Conservation (phyloP, 495 filamentous ascomycete species). For the Pseudevernia furfuracea region DNA sequence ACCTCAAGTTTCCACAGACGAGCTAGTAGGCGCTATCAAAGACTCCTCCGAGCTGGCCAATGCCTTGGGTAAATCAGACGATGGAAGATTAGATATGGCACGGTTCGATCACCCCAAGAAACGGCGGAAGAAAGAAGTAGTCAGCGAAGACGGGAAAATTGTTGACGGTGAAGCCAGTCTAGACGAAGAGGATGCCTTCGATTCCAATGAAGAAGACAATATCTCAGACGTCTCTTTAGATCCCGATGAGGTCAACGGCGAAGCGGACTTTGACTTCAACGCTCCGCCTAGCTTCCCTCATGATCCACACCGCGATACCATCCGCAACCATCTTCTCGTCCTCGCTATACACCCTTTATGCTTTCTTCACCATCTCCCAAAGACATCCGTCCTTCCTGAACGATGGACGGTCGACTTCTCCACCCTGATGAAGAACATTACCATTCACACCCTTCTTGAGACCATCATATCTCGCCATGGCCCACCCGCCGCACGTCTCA, state of each 20-base stretch:
- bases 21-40: conserved; percentile 41
- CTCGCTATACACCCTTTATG: conserved; percentile 62
- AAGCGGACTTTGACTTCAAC: conserved; percentile 27
- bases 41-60: conserved; percentile 36
- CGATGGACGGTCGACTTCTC: conserved; percentile 76
- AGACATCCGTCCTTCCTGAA: conserved; percentile 33
- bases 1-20: conserved; percentile 37
- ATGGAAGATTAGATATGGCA: conserved; percentile 5
- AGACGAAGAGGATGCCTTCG: conserved; percentile 36
- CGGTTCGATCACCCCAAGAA: conserved; percentile 22
- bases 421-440: conserved; percentile 56
- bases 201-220: conserved; percentile 32
- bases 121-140: conserved; percentile 19
- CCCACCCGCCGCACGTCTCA: conserved; percentile 63
- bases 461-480: conserved; percentile 70
- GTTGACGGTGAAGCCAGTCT: conserved; percentile 17
- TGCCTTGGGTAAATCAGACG: conserved; percentile 26
- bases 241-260: conserved; percentile 34
- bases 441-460: conserved; percentile 66
- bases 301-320: conserved; percentile 15
- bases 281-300: conserved; percentile 1
- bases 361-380: conserved; percentile 50
- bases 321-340: conserved; percentile 71
- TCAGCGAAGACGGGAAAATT: conserved; percentile 6
- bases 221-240: conserved; percentile 27